Evolutionary conservation across 2,329 filamentous ascomycete genomes (phyloP), one percentile per base, ranked within the genome.

Genomic region (Graphilbum sp.): DNA sequence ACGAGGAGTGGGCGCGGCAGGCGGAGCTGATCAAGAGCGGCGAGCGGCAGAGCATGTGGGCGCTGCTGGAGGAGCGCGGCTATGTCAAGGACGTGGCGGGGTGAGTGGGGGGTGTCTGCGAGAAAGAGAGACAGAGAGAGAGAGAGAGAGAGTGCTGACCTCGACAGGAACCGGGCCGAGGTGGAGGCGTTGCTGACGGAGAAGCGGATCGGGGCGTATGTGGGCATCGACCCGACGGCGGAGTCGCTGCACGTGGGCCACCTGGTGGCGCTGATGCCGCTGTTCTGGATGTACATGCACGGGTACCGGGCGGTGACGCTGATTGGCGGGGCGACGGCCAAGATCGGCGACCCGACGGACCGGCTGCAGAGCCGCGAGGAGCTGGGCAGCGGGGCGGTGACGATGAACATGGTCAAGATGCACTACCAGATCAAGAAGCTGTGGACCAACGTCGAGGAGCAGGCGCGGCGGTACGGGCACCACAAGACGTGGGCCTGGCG

Each of bases 231-330:
- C 52, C 82, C 84, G 5, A 90, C 84, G 0, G 82, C 81, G 13
- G 64, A 72, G 40, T 90, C 83, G 2, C 62, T 90, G 42, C 84
- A 92, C 50, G 64, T 90, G 34, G 84, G 84, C 41, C 82, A 92
- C 52, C 64, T 92, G 6, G 63, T 90, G 13, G 79, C 84, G 18
- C 64, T 88, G 39, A 90, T 90, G 83, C 72, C 80, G 15, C 62
- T 88, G 19, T 86, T 85, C 59, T 88, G 82, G 79, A 70, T 87
- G 63, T 85, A 84, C 59, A 63, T 86, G 46, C 66, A 86, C 52
- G 83, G 84, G 19, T 77, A 79, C 53, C 63, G 70, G 24, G 67
- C 77, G 20, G 62, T 81, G 36, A 76, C 72, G 30, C 61, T 90
- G 40, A 54, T 86, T 41, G 81, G 81, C 34, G 78, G 79, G 47